phyloP scores from a whole-genome alignment of 2,329 filamentous ascomycete genomes.

The Capronia americana region DNA sequence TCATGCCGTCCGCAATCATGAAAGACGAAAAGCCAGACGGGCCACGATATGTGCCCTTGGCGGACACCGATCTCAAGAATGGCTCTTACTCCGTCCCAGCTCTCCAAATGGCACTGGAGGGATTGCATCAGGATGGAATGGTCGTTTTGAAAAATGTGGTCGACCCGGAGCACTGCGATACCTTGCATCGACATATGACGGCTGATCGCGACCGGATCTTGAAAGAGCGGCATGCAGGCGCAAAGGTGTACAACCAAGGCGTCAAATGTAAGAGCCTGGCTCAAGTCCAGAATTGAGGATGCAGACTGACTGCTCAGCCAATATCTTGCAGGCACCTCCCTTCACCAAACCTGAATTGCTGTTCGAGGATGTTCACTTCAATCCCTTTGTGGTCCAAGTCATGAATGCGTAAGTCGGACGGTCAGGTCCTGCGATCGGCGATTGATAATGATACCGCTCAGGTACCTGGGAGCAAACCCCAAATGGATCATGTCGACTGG shows the following conservation, averaged over 20 bases:
- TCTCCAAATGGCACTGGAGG: slow-evolving; percentile 46
- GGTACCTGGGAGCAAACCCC: slow-evolving; percentile 51
- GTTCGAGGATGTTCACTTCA: slow-evolving; percentile 52
- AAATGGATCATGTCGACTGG: slow-evolving; percentile 52
- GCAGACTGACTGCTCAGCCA: slow-evolving; percentile 41
- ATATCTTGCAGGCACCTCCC: slow-evolving; percentile 50
- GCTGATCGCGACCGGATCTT: slow-evolving; percentile 45
- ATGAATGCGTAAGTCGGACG: slow-evolving; percentile 46
- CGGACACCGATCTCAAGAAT: slow-evolving; percentile 39
- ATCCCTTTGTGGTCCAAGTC: slow-evolving; percentile 50
- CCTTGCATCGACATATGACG: slow-evolving; percentile 46
- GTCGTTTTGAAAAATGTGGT: slow-evolving; percentile 49
- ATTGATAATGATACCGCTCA: slow-evolving; percentile 24
- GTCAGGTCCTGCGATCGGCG: neutral
- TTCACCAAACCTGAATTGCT: slow-evolving; percentile 44
- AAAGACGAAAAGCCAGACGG: slow-evolving; percentile 34
- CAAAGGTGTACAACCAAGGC: slow-evolving; percentile 46
- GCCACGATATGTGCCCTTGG: slow-evolving; percentile 37
- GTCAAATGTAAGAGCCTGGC: slow-evolving; percentile 42
- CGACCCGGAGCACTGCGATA: slow-evolving; percentile 45
- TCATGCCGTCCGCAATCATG: slow-evolving; percentile 15
- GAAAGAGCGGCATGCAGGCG: slow-evolving; percentile 16
- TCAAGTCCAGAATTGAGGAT: neutral
- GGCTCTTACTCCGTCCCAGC: slow-evolving; percentile 41
- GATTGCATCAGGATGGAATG: slow-evolving; percentile 47